Percentiles rank a stretch among this genome's conserved stretches.
phyloP scores from a whole-genome alignment of 805 yeast species.

The Dipodascopsis uninucleata region DNA sequence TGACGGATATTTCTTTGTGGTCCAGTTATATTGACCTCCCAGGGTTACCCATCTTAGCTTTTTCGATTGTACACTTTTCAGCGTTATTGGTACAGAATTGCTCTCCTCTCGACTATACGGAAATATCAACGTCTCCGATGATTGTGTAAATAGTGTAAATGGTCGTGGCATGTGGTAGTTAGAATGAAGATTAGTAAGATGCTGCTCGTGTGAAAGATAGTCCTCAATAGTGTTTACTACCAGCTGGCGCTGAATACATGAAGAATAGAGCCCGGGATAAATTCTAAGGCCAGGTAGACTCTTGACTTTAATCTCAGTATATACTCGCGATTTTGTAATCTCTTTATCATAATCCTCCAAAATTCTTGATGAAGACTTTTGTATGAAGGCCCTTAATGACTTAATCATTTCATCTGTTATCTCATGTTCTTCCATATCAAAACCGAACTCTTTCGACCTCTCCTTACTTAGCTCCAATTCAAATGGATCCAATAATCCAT shows the following conservation, averaged over 20 bases:
- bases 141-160: slow-evolving; percentile 31
- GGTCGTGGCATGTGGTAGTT: slow-evolving; percentile 36
- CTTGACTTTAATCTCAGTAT: slow-evolving; percentile 24
- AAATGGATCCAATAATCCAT: slow-evolving; percentile 12
- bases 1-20: slow-evolving; percentile 42
- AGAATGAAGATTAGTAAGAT: slow-evolving; percentile 39
- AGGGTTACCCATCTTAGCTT: slow-evolving; percentile 46
- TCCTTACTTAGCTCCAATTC: slow-evolving; percentile 2
- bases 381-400: slow-evolving; percentile 2
- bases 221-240: slow-evolving; percentile 34
- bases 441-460: slow-evolving; percentile 8
- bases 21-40: slow-evolving; percentile 48
- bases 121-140: slow-evolving; percentile 7
- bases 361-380: slow-evolving; percentile 6
- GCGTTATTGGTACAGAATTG: slow-evolving; percentile 3
- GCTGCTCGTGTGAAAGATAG: slow-evolving; percentile 36
- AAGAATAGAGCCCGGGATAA: slow-evolving; percentile 29
- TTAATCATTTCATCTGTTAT: not conserved
- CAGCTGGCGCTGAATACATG: slow-evolving; percentile 33
- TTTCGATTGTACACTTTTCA: slow-evolving; percentile 6
- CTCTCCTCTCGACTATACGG: slow-evolving; percentile 3
- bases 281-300: slow-evolving; percentile 40
- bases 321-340: not conserved
- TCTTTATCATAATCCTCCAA: not conserved
- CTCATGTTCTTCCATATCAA: not conserved